These are phyloP conservation scores for Strobilomyces confusus DNA, from an alignment of 768 basidiomycete genomes.

Conservation along the genomic window DNA sequence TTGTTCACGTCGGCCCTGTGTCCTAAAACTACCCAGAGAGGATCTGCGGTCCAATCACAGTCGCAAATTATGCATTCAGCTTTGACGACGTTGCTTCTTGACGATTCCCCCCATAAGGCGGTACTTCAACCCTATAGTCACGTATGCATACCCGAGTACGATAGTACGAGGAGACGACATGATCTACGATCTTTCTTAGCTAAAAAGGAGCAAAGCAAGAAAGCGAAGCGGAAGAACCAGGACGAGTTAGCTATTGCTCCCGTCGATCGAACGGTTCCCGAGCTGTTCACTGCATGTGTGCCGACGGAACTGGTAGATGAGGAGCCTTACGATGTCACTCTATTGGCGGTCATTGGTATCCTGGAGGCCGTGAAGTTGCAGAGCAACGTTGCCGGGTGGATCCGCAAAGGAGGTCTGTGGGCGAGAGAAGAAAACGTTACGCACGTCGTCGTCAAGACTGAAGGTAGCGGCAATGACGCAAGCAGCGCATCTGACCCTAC, in stretches of 20 bases:
- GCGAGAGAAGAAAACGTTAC: conserved; percentile 2
- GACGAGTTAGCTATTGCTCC: not conserved
- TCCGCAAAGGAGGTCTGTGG: conserved; percentile 51
- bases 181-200: conserved; percentile 33
- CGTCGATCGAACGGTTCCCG: conserved; percentile 1
- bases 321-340: conserved; percentile 44
- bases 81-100: conserved; percentile 45
- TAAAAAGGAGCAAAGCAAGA: conserved; percentile 10
- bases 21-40: conserved; percentile 1
- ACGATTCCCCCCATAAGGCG: conserved; percentile 53
- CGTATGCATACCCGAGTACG: conserved; percentile 71
- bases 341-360: conserved; percentile 63
- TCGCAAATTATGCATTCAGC: conserved; percentile 35
- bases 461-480: conserved; percentile 12
- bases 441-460: not conserved
- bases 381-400: conserved; percentile 66
- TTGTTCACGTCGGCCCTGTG: conserved; percentile 24
- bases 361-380: conserved; percentile 56
- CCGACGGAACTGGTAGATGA: conserved; percentile 6
- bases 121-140: conserved; percentile 79
- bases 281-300: not conserved
- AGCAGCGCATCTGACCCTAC: conserved; percentile 9
- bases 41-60: conserved; percentile 1
- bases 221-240: conserved; percentile 1
- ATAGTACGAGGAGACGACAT: conserved; percentile 36